Conservation (phyloP, 371 early-diverging fungal genomes). For the Furculomyces boomerangus region DNA sequence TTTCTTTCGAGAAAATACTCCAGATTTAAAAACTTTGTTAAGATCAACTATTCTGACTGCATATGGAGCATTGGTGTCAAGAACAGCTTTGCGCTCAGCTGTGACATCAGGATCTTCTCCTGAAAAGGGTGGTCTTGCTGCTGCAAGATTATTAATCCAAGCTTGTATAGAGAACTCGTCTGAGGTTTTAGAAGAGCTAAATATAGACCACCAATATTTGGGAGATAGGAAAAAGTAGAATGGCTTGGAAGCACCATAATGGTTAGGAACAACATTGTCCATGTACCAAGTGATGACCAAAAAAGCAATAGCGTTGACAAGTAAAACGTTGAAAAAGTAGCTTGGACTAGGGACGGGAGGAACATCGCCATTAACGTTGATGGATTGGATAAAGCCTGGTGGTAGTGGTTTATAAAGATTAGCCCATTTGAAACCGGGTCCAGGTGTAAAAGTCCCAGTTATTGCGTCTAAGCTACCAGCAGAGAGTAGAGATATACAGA, state of each 20-base stretch:
- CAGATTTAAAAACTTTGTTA: conserved; percentile 34
- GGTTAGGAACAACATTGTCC: conserved; percentile 31
- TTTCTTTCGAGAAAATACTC: conserved; percentile 41
- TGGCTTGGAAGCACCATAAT: conserved; percentile 37
- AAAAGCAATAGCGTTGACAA: conserved; percentile 29
- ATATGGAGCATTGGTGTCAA: conserved; percentile 13
- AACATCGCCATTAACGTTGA: conserved; percentile 20
- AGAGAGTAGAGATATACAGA: background rate
- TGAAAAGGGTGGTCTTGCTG: conserved; percentile 9
- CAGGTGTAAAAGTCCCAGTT: conserved; percentile 56
- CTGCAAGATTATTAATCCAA: background rate
- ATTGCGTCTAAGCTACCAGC: conserved; percentile 26
- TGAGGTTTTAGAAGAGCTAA: background rate
- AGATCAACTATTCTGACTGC: conserved; percentile 36
- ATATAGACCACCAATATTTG: conserved; percentile 12
- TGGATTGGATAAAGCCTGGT: conserved; percentile 8
- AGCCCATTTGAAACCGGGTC: conserved; percentile 29
- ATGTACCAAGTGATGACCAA: conserved; percentile 31
- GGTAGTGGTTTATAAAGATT: conserved; percentile 25
- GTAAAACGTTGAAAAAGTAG: conserved; percentile 26
- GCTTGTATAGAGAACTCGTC: background rate
- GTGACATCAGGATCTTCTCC: conserved; percentile 41
- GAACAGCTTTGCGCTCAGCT: conserved; percentile 31
- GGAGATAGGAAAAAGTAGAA: conserved; percentile 42
- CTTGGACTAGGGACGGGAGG: conserved; percentile 27